Base-by-base conservation (phyloP, 169 alveolate species). In the Plasmodium coatneyi region DNA sequence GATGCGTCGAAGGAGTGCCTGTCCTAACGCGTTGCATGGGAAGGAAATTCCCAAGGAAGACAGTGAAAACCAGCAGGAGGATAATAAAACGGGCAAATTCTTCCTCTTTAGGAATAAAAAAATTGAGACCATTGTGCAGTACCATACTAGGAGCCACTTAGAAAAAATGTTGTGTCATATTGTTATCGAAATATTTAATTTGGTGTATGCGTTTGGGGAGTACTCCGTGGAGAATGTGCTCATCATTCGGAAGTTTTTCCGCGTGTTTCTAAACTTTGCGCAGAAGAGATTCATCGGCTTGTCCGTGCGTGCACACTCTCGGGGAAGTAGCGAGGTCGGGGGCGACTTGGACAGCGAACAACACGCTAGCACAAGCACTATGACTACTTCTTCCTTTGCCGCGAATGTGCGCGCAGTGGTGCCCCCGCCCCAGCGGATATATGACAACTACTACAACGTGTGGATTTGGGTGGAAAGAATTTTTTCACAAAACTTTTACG, bases 381-480 rank as follows among this genome's bases (percentile, higher is more conserved):
- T 16, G 10, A 2, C 16, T 43, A 14, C 0, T 6, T 9, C 56
- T 46, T 10, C 56, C 56, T 2, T 2, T 9, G 0, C 25, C 25
- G 60, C 25, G 22, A 12, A 12, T 3, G 22, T 49, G 60, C 22
- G 60, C 7, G 6, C 7, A 22, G 60, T 16, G 9, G 19, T 89
- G 14, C 83, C 82, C 32, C 30, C 74, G n/a, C 91, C 90, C 19
- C 32, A 25, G 32, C 16, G 82, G 25, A 80, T 91, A 1, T 91
- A 81, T 66, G 92, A 91, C 16, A 91, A 81, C 60, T 91, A 91
- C 82, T 46, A 71, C 46, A 91, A 91, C 74, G 76, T 91, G 71
- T 91, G 95, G 95, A 46, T 71, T 71, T 91, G 95, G 95, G 43
- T 91, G 30, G 95, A 91, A 25, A 32, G 92, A 34, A 71, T 91